phyloP scores from a whole-genome alignment of 2,329 filamentous ascomycete genomes.

The Colletotrichum sp. region DNA sequence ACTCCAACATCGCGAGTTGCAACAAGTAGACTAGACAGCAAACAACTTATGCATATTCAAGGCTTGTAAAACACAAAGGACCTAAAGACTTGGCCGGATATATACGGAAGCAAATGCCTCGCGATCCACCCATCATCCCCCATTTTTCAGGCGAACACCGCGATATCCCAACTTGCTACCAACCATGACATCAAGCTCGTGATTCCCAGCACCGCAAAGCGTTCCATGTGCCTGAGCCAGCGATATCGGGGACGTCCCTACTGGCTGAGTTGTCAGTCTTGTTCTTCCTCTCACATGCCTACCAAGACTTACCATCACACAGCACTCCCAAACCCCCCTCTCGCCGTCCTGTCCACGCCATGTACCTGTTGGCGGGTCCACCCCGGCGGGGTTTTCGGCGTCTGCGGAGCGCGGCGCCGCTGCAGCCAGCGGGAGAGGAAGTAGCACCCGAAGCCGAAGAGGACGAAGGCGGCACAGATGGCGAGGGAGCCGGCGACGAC shows the following conservation, averaged over 20 bases:
- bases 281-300: background rate
- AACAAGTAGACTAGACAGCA: background rate
- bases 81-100: background rate
- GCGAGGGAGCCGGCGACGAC: background rate
- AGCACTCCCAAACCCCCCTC: background rate
- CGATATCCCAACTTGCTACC: background rate
- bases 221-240: background rate
- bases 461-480: background rate
- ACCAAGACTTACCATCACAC: background rate
- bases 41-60: background rate
- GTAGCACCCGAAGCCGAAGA: background rate
- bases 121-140: background rate
- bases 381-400: background rate
- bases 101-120: background rate
- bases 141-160: background rate
- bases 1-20: background rate
- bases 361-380: background rate
- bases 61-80: background rate
- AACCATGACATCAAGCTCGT: background rate
- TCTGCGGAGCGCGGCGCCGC: background rate
- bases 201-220: background rate
- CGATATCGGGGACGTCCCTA: background rate
- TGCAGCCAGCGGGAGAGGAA: background rate
- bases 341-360: background rate
- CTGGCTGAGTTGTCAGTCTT: background rate